These are phyloP conservation scores for Tolypocladium sp. DNA, from an alignment of 2,329 filamentous ascomycete genomes.

Conservation along the genomic window DNA sequence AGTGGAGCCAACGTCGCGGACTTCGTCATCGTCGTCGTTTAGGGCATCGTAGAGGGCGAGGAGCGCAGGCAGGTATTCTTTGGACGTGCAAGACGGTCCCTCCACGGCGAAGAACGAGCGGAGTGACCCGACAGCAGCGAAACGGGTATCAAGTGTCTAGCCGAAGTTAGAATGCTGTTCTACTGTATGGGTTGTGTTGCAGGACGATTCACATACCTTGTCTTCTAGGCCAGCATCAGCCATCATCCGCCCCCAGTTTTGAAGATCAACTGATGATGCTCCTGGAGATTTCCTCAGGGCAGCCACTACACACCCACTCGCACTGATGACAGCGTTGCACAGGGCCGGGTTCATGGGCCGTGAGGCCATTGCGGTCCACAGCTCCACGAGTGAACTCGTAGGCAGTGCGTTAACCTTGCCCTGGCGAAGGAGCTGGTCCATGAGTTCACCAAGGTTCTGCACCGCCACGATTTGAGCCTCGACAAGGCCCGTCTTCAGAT, in stretches of 20 bases:
- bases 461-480: slow-evolving; percentile 40
- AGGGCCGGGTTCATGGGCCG: slow-evolving; percentile 37
- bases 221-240: slow-evolving; percentile 36
- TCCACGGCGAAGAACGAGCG: slow-evolving; percentile 34
- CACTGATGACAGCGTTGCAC: slow-evolving; percentile 38
- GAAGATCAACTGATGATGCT: slow-evolving; percentile 11
- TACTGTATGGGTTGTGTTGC: neutral
- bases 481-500: slow-evolving; percentile 24
- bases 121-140: slow-evolving; percentile 49
- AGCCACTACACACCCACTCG: slow-evolving; percentile 35
- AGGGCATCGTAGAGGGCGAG: slow-evolving; percentile 66
- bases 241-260: slow-evolving; percentile 41
- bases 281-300: slow-evolving; percentile 15
- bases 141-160: slow-evolving; percentile 56
- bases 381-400: slow-evolving; percentile 18
- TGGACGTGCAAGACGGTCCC: slow-evolving; percentile 10
- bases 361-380: slow-evolving; percentile 31
- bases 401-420: slow-evolving; percentile 19
- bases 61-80: slow-evolving; percentile 44
- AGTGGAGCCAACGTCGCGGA: slow-evolving; percentile 56
- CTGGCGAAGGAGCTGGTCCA: slow-evolving; percentile 30
- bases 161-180: neutral
- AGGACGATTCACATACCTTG: slow-evolving; percentile 24
- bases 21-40: slow-evolving; percentile 87
- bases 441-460: slow-evolving; percentile 33